Evolutionary conservation across 768 basidiomycete genomes (phyloP), one percentile per base, ranked within the genome.

Genomic region (Pleurotus citrinopileatus): DNA sequence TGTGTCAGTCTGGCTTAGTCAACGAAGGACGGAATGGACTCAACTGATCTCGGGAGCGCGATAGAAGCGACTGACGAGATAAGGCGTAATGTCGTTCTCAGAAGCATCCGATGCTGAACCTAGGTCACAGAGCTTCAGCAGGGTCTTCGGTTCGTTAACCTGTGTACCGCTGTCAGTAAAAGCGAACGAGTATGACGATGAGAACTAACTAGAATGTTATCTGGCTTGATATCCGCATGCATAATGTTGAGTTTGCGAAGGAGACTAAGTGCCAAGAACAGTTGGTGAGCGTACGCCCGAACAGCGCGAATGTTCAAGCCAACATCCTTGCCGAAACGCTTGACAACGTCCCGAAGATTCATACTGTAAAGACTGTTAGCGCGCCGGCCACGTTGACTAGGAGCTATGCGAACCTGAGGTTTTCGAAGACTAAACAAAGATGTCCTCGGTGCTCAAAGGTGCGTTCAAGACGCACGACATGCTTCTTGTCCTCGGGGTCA

Each of bases 191-290:
- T 13, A 42, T 45, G 9, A 32, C 19, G 34, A 42, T 37, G 48
- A 54, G 25, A 36, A 79, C 86, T 27, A 58, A 94, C 95, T 63
- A 98, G 69, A 38, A 99, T 96, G 66, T 98, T 98, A 67, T 98
- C 97, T 17, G 97, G 97, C 70, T 98, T 98, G 67, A 99, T 91
- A 65, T 99, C 97, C 5, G 97, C 97, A 63, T 99, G 97, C 83
- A 98, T 97, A 55, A 98, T 84, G 59, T 90, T 93, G 55, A 85
- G 81, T 72, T 98, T 98, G 60, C 84, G 83, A 65, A 98, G 74
- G 52, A 95, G 74, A 60, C 89, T 82, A 58, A 98, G 69, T 15
- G 92, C 82, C 50, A 98, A 79, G 71, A 98, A 95, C 50, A 99
- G 84, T 65, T 99, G 97, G 61, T 96, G 92, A 26, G 97, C 87